Base-by-base conservation (phyloP, 768 basidiomycete species). In the Kwoniella botswanensis region DNA sequence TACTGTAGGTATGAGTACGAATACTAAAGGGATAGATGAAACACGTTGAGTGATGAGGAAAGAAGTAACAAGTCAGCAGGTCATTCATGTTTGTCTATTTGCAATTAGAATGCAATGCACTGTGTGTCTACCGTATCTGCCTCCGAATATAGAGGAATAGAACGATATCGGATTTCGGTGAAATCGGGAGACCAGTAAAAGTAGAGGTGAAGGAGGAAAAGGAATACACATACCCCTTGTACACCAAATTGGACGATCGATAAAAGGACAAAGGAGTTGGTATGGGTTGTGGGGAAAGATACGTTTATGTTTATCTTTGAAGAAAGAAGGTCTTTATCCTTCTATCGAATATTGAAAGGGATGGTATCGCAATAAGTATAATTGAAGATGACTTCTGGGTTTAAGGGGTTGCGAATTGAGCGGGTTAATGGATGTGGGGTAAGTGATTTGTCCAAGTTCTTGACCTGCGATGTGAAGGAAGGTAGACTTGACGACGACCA, bases 201-300 rank as follows among this genome's bases (percentile, higher is more conserved):
- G 35, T 6, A 35, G 7, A 35, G 35, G 46, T 13, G 10, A 50
- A 18, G 18, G 46, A 50, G 18, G 54, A 55, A 55, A 21, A 21
- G 54, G 26, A 58, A 29, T 58, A 58, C 57, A 58, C 57, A 24
- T 26, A 58, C 57, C 57, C 22, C 26, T 58, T 35, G 54, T 24
- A 58, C 29, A 58, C 15, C 57, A 13, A 58, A 13, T 26, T 29
- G 57, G 26, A 58, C 26, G 15, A 21, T 53, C 17, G 52, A 53
- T 18, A 22, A 58, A 35, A 58, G 57, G 57, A 58, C 57, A 58
- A 58, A 58, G 57, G 57, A 58, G 57, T 58, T 5, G n/a, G 15
- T 56, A 22, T 56, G 35, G 26, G 3, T 35, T 9, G 57, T 4
- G 57, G 26, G 26, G 11, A 35, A 58, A 58, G 57, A 10, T 35